Evolutionary conservation across 129 eudicot species (phyloP), one percentile per base, ranked within the genome.

Genomic region (Flaveria linearis): DNA sequence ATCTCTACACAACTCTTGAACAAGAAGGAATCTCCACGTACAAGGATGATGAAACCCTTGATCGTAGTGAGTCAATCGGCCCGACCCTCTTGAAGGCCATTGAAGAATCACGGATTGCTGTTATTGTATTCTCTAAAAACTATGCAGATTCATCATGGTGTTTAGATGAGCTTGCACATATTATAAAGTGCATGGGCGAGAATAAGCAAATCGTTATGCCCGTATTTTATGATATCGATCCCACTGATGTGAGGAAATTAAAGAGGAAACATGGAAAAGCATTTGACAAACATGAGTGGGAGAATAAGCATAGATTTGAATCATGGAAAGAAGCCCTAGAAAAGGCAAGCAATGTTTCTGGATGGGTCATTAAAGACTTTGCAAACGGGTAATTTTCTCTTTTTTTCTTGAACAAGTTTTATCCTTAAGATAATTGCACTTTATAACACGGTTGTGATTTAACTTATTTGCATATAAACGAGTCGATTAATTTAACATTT

Each of bases 131-230:
- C 43, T 61, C 68, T 13, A 26, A 61, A 61, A 61, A 61, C 42
- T 61, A 61, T 26, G 68, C 42, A 30, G 18, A n/a, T n/a, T n/a
- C n/a, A n/a, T 61, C 42, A 13, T 61, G 68, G 68, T 61, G 68
- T 12, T 26, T 61, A 20, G 68, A 61, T 26, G 68, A 61, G 68
- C 68, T 61, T 26, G 20, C 10, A 7, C 15, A 28, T 61, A 26
- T 61, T 61, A 61, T 61, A 13, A 30, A 61, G 3, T 61, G 68
- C 68, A 61, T 25, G 68, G 68, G 28, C 9, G 26, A 5, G 1
- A 61, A 0, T 4, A 41, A 17, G 18, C 68, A 61, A 61, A 26
- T 26, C 10, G 42, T 28, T 0, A 13, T 25, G 42, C 43, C 68
- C 11, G 14, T 61, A 26, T 61, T 61, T 61, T 61, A 28, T 26